Evolutionary conservation across 768 basidiomycete genomes (phyloP).

Genomic region (Pisolithus albus): DNA sequence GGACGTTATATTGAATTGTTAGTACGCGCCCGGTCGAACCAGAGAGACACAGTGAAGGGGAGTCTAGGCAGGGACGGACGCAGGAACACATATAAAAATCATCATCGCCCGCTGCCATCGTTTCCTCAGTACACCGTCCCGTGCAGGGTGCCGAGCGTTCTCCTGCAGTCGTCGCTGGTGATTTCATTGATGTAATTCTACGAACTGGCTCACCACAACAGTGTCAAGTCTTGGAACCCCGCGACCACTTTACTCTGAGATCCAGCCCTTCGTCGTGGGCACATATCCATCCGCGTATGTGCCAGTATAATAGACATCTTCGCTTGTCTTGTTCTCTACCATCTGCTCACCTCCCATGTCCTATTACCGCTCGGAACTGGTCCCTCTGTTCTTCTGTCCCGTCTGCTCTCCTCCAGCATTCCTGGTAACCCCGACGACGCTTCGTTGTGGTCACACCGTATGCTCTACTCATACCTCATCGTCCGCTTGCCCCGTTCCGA

Average conservation of each 20-base stretch:
- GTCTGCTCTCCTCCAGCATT: constrained; percentile 37
- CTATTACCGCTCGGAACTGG: constrained; percentile 20
- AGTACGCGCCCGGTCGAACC: not conserved
- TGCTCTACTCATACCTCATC: constrained; percentile 51
- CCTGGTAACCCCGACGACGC: constrained; percentile 44
- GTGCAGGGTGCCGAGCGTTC: not conserved
- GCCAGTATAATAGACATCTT: constrained; percentile 1
- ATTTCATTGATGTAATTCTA: constrained; percentile 2
- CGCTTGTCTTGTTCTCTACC: not conserved
- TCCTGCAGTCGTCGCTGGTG: not conserved
- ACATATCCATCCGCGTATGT: not conserved
- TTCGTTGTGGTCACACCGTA: constrained; percentile 80
- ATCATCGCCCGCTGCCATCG: constrained; percentile 6
- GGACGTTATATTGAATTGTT: too few species aligned
- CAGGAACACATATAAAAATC: not conserved
- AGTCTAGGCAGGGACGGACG: not conserved
- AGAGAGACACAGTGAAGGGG: not conserved
- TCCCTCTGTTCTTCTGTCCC: constrained; percentile 45
- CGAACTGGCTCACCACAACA: constrained; percentile 3
- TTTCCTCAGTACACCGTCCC: not conserved
- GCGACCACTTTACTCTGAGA: constrained; percentile 11
- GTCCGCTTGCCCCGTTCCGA: constrained; percentile 29
- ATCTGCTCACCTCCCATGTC: constrained; percentile 14
- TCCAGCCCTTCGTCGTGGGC: constrained; percentile 6
- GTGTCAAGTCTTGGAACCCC: constrained; percentile 5